These are phyloP conservation scores for Pseudogymnoascus sp. DNA, from an alignment of 2,329 filamentous ascomycete genomes.

Conservation along the genomic window DNA sequence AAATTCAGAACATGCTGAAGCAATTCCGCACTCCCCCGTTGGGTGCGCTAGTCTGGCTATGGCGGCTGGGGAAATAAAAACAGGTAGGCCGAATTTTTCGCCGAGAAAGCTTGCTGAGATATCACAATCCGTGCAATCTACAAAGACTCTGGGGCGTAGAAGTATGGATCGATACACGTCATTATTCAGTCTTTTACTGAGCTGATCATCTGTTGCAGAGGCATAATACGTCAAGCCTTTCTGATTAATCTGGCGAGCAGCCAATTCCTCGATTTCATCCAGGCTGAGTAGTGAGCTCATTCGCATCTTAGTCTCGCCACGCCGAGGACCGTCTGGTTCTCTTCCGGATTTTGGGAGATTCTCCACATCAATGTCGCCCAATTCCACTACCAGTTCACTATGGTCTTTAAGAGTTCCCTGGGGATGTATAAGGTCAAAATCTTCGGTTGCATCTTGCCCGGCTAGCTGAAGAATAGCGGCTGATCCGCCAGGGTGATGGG, in stretches of 20 bases:
- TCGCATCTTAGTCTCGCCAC: too few relatives aligned
- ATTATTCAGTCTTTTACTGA: slow-evolving; percentile 50
- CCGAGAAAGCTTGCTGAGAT: slow-evolving; percentile 50
- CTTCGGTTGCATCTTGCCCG: too few relatives aligned
- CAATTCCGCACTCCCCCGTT: slow-evolving; percentile 55
- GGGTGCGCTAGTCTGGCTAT: slow-evolving; percentile 58
- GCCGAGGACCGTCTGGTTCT: neutral
- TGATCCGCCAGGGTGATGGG: too few relatives aligned
- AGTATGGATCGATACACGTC: slow-evolving; percentile 48
- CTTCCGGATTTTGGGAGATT: too few relatives aligned
- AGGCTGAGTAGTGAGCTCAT: slow-evolving; percentile 69
- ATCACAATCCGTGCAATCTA: slow-evolving; percentile 47
- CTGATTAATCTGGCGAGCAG: slow-evolving; percentile 55
- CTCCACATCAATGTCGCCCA: too few relatives aligned
- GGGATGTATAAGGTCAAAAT: too few relatives aligned
- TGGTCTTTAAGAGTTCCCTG: too few relatives aligned
- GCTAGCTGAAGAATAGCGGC: too few relatives aligned
- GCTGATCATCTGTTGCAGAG: slow-evolving; percentile 62
- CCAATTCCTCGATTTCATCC: slow-evolving; percentile 75
- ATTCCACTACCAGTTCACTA: too few relatives aligned
- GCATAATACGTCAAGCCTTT: slow-evolving; percentile 63
- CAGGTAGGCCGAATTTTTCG: slow-evolving; percentile 43
- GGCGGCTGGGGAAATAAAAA: slow-evolving; percentile 58
- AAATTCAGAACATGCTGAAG: slow-evolving; percentile 40
- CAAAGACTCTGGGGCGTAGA: slow-evolving; percentile 52